Base-by-base conservation (phyloP, 495 filamentous ascomycete species). In the Lentithecium fluviatile region DNA sequence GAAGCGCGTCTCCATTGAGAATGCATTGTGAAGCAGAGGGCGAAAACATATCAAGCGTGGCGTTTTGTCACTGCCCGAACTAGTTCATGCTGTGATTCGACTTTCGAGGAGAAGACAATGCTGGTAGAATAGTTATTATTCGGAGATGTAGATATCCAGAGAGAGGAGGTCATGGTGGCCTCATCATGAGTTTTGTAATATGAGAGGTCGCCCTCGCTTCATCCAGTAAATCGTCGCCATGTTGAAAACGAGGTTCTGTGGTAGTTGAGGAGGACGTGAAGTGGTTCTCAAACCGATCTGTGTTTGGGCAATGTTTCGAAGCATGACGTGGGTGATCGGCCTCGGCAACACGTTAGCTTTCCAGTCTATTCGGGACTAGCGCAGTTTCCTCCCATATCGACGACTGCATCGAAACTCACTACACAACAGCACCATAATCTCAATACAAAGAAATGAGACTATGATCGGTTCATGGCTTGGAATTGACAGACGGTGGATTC, bases 1-100 rank as follows among this genome's bases (percentile, higher is more conserved):
- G 29, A 32, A 32, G 4, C 10, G 10, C 29, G 29, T 32, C 4
- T 32, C 23, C 29, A 55, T 49, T 56, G 48, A 26, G 34, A 26
- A 51, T 10, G 59, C 52, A 56, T 55, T 62, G 52, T 62, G 59
- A 62, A 62, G 59, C 59, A 62, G 20, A 45, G 13, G 40, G 40
- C 40, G 13, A 43, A 4, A 3, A 6, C 19, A 43, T 43, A 32
- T 43, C 40, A 43, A 43, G 40, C 40, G 40, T 15, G 13, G 36
- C 36, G 19, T 43, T 20, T 43, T 43, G 40, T 6, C 4, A n/a
- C 40, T 15, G 36, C 40, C 15, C 13, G 40, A 20, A 43, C 3
- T 20, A 4, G 3, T 15, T 20, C 19, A 43, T 15, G 40, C 15
- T 15, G 13, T 13, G 19, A 15, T 43, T 43, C 5, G 15, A 10